Conservation (phyloP, 208 protist genomes). For the Naegleria fowleri region DNA sequence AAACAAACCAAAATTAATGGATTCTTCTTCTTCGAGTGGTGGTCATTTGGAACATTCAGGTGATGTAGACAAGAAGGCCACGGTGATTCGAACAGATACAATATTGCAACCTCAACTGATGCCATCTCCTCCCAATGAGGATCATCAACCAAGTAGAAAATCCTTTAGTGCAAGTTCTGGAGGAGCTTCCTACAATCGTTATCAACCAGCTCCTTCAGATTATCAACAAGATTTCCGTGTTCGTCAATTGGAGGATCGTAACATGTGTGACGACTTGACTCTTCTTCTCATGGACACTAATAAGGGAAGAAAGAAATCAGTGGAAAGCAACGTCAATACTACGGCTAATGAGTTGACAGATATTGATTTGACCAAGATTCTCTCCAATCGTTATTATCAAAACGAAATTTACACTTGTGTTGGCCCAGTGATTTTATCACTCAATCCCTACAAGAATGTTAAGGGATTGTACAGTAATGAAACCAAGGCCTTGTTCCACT, state of each 20-base stretch:
- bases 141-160: neutral
- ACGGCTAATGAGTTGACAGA: neutral
- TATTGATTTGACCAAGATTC: neutral
- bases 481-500: neutral
- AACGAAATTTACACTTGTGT: conserved; percentile 18
- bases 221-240: conserved; percentile 10
- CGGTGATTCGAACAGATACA: neutral
- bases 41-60: neutral
- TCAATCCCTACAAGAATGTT: conserved; percentile 22
- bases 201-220: neutral
- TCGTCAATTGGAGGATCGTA: neutral
- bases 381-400: conserved; percentile 1
- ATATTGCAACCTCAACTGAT: neutral
- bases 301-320: neutral
- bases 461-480: conserved; percentile 14
- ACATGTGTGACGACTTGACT: neutral
- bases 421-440: neutral
- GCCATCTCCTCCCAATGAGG: neutral
- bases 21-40: neutral
- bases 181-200: neutral
- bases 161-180: neutral
- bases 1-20: neutral
- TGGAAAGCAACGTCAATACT: neutral
- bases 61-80: neutral
- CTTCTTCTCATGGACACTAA: neutral